Evolutionary conservation across 2,329 filamentous ascomycete species (phyloP).

Genomic region (Cryphonectria naterciae): DNA sequence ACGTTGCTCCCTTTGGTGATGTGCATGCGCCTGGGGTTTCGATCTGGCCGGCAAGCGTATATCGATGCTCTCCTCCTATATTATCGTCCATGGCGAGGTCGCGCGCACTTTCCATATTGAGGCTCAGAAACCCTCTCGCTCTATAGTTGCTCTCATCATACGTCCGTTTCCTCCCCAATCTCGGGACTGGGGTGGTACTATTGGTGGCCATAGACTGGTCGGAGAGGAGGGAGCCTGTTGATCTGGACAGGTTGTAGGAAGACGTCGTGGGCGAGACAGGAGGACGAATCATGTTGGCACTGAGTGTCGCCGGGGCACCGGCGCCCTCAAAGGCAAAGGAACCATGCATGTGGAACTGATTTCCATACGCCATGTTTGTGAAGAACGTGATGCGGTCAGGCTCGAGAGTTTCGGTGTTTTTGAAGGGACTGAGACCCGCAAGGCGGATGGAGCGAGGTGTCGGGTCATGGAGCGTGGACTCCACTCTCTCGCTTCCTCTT

Average conservation of each 20-base stretch:
- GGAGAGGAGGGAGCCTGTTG: constrained; percentile 45
- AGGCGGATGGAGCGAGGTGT: neutral
- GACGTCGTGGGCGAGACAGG: constrained; percentile 37
- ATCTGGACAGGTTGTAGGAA: constrained; percentile 39
- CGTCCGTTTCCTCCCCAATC: constrained; percentile 53
- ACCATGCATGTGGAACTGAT: constrained; percentile 40
- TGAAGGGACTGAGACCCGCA: neutral
- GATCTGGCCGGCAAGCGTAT: constrained; percentile 59
- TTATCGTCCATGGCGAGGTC: constrained; percentile 33
- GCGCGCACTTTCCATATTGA: constrained; percentile 36
- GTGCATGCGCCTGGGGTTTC: constrained; percentile 47
- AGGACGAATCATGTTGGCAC: constrained; percentile 40
- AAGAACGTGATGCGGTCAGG: neutral
- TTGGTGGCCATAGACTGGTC: constrained; percentile 39
- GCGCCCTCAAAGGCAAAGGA: constrained; percentile 36
- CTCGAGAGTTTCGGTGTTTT: neutral
- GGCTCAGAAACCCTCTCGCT: constrained; percentile 29
- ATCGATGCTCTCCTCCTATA: constrained; percentile 39
- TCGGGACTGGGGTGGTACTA: constrained; percentile 36
- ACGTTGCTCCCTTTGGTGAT: constrained; percentile 38
- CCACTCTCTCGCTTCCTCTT: neutral
- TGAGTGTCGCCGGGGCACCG: constrained; percentile 34
- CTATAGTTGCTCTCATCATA: constrained; percentile 34
- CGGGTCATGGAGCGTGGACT: neutral
- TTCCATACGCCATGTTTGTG: constrained; percentile 36